Conservation (phyloP, 768 basidiomycete species). For the Russula virescens region DNA sequence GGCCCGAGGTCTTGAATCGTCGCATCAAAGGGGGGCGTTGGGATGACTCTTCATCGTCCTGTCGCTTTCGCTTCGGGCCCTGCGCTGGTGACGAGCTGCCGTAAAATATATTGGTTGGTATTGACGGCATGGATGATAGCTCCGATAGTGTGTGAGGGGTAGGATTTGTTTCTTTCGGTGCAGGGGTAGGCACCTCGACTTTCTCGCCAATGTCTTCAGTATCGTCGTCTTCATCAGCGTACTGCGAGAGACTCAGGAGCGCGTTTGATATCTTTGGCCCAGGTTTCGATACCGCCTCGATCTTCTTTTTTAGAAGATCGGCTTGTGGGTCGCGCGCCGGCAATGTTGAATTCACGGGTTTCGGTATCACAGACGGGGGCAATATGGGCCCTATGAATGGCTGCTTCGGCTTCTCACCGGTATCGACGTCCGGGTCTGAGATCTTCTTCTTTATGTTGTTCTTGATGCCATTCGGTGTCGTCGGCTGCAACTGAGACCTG, state of each 20-base stretch:
- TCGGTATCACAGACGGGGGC: conserved; percentile 41
- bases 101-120: conserved; percentile 18
- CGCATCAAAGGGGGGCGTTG: not conserved
- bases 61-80: conserved; percentile 40
- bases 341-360: conserved; percentile 10
- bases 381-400: conserved; percentile 64
- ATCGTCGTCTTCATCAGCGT: conserved; percentile 39
- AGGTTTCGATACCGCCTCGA: conserved; percentile 35
- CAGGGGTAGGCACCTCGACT: conserved; percentile 19
- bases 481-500: conserved; percentile 7
- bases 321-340: conserved; percentile 48
- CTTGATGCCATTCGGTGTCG: conserved; percentile 34
- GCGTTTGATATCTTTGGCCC: conserved; percentile 31
- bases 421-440: conserved; percentile 39
- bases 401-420: conserved; percentile 43
- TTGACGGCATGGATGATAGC: conserved; percentile 7
- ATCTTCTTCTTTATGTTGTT: conserved; percentile 43
- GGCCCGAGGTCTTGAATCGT: not conserved
- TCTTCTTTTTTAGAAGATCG: conserved; percentile 46
- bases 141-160: not conserved
- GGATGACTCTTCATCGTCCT: conserved; percentile 31
- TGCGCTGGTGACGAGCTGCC: conserved; percentile 15
- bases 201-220: conserved; percentile 31
- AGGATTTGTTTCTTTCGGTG: not conserved
- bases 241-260: conserved; percentile 37